phyloP scores from a whole-genome alignment of 2,329 filamentous ascomycete genomes.

The Tolypocladium amazonense region DNA sequence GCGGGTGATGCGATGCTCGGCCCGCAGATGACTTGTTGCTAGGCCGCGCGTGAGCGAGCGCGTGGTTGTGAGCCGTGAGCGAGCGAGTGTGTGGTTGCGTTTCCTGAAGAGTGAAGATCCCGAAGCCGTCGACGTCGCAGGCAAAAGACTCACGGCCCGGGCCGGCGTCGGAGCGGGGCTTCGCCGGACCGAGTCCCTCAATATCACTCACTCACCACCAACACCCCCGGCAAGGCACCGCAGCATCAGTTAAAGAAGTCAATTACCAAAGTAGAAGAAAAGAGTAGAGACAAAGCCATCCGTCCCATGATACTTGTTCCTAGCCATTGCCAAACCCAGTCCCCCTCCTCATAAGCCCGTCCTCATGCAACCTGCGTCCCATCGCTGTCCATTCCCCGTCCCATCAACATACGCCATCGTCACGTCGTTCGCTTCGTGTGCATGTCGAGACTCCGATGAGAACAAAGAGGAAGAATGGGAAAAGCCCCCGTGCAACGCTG shows the following conservation, averaged over 20 bases:
- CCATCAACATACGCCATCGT: constrained; percentile 9
- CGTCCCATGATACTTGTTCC: neutral
- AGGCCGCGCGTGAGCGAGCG: too few species aligned
- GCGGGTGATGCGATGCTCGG: too few species aligned
- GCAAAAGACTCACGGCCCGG: neutral
- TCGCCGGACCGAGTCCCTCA: neutral
- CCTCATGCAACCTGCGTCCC: too few species aligned
- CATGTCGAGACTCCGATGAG: neutral
- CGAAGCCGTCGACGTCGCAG: neutral
- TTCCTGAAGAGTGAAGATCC: neutral
- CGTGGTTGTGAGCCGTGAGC: neutral
- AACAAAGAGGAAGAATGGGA: neutral
- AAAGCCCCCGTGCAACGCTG: neutral
- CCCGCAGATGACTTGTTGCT: too few species aligned
- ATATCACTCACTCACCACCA: neutral
- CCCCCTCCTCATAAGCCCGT: neutral
- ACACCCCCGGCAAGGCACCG: neutral
- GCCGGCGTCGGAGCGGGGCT: neutral
- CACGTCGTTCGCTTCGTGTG: constrained; percentile 9
- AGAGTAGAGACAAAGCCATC: neutral
- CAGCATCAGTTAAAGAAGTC: neutral
- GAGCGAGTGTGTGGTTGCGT: too few species aligned
- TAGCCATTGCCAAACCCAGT: neutral
- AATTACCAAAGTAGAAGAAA: neutral
- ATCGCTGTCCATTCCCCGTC: neutral